Evolutionary conservation across 352 stramenopile genomes (phyloP).

Genomic region (Phytopythium mirpurense): DNA sequence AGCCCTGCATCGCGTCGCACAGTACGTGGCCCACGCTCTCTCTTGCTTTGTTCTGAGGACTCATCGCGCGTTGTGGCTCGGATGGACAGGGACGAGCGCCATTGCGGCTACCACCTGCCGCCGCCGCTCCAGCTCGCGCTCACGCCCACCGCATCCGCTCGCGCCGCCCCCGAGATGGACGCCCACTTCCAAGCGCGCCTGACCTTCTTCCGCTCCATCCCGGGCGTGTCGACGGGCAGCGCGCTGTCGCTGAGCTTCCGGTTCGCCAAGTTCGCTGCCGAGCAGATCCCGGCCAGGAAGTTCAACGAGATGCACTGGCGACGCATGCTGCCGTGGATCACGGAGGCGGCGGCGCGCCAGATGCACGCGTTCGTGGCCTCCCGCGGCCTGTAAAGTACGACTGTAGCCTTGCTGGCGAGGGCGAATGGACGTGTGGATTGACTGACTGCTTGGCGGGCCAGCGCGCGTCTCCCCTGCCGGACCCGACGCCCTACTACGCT

Average conservation of each 20-base stretch:
- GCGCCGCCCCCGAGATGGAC: conserved; percentile 19
- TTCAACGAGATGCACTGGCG: conserved; percentile 85
- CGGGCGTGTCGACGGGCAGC: conserved; percentile 45
- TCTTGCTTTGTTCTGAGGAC: neutral
- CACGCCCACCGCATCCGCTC: neutral
- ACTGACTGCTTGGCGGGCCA: no score
- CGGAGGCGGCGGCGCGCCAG: conserved; percentile 40
- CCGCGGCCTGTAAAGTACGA: conserved; percentile 8
- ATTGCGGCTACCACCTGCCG: conserved; percentile 30
- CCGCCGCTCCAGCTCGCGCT: neutral
- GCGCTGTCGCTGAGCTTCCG: conserved; percentile 72
- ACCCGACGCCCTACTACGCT: conserved; percentile 6
- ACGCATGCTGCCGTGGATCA: conserved; percentile 81
- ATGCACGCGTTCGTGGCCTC: conserved; percentile 41
- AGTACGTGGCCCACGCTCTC: neutral
- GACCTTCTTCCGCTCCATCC: conserved; percentile 52
- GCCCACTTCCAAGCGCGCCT: conserved; percentile 43
- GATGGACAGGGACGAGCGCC: conserved; percentile 28
- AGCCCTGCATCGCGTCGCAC: conserved; percentile 21
- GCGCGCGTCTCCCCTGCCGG: neutral
- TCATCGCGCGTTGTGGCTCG: no score
- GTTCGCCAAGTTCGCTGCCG: conserved; percentile 60
- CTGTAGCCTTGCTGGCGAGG: neutral
- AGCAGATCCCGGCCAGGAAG: conserved; percentile 64
- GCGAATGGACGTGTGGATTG: neutral